These are phyloP conservation scores for Neonectria punicea DNA, from an alignment of 2,329 filamentous ascomycete genomes.

Conservation along the genomic window DNA sequence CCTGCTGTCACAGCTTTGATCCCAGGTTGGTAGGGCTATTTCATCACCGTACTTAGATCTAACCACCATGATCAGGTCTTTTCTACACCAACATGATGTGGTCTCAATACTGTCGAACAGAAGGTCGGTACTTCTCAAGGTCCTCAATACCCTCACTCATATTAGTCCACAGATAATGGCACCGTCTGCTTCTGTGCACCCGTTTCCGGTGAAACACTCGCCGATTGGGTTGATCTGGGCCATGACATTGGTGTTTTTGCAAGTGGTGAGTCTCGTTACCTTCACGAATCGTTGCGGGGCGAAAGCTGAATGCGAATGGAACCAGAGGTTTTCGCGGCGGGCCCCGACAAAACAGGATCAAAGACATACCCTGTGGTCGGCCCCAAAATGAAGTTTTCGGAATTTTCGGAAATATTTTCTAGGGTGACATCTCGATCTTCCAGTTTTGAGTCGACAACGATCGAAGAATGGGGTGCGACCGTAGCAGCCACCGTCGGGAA, in stretches of 20 bases:
- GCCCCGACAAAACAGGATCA: slow-evolving; percentile 22
- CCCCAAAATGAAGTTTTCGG: slow-evolving; percentile 12
- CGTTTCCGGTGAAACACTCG: slow-evolving; percentile 7
- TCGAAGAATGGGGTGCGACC: slow-evolving; percentile 19
- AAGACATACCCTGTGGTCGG: slow-evolving; percentile 30
- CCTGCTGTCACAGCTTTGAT: slow-evolving; percentile 21
- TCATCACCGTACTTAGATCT: neutral
- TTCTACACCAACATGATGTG: slow-evolving; percentile 31
- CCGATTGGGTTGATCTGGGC: slow-evolving; percentile 27
- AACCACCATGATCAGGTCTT: slow-evolving; percentile 9
- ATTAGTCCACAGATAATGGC: slow-evolving; percentile 15
- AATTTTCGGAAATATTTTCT: slow-evolving; percentile 26
- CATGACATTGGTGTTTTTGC: slow-evolving; percentile 27
- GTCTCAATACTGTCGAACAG: slow-evolving; percentile 23
- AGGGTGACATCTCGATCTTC: slow-evolving; percentile 12
- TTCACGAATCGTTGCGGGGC: neutral
- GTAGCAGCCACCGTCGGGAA: slow-evolving; percentile 17
- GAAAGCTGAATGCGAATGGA: slow-evolving; percentile 3
- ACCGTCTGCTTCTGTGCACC: slow-evolving; percentile 28
- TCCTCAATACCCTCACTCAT: neutral
- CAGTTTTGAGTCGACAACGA: slow-evolving; percentile 13
- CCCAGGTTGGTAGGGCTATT: slow-evolving; percentile 7
- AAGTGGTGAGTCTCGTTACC: slow-evolving; percentile 4
- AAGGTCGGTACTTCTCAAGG: slow-evolving; percentile 3
- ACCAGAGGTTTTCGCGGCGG: slow-evolving; percentile 18